Percentiles rank a stretch among this genome's conserved stretches.
phyloP scores from a whole-genome alignment of 495 filamentous ascomycete genomes.

The Parachaetomium inaequale region DNA sequence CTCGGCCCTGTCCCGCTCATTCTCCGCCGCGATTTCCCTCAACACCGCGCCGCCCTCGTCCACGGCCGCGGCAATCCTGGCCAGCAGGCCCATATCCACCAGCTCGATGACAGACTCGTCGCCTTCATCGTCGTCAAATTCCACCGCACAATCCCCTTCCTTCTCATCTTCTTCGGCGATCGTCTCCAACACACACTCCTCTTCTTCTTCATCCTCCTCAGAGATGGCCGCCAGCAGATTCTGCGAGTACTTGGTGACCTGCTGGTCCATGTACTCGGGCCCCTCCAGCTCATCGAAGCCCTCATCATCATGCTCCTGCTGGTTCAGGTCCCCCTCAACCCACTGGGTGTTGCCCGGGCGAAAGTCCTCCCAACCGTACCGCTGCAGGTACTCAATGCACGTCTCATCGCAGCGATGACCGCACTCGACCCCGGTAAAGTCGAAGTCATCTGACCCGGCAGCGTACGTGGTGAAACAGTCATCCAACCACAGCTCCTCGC shows the following conservation, averaged over 20 bases:
- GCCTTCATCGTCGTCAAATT: neutral
- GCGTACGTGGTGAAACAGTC: neutral
- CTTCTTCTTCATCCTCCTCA: neutral
- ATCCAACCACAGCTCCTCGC: constrained; percentile 6
- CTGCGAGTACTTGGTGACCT: no score
- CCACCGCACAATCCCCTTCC: neutral
- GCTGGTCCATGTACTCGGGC: no score
- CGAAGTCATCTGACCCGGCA: neutral
- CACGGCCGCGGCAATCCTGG: neutral
- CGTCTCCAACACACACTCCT: neutral
- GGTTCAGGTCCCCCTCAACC: neutral
- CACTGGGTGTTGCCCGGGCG: neutral
- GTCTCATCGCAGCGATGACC: neutral
- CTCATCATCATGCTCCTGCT: neutral
- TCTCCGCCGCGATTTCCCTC: neutral
- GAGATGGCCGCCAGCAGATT: no score
- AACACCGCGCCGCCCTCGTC: neutral
- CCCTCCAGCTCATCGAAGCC: neutral
- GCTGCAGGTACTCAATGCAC: neutral
- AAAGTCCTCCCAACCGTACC: neutral
- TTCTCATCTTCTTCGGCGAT: neutral
- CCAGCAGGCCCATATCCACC: neutral
- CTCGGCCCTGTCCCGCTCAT: neutral
- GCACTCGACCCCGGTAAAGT: neutral
- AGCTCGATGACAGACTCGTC: neutral